phyloP scores from a whole-genome alignment of 352 stramenopile species.

The Phytophthora ohioensis region DNA sequence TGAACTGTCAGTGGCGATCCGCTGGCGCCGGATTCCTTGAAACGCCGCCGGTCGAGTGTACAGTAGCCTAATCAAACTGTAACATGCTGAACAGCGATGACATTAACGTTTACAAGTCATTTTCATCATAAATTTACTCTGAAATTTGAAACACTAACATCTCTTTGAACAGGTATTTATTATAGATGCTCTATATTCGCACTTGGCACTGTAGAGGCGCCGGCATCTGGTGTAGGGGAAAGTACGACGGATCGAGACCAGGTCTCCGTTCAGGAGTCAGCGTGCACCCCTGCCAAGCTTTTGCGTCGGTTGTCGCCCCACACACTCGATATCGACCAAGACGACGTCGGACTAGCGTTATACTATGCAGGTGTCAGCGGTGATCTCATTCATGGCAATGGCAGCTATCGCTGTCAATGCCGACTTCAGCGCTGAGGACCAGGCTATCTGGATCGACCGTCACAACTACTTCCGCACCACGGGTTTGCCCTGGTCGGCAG shows the following conservation, averaged over 20 bases:
- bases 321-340: constrained; percentile 23
- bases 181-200: neutral
- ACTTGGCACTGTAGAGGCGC: constrained; percentile 17
- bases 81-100: neutral
- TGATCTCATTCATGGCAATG: constrained; percentile 20
- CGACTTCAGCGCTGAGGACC: constrained; percentile 45
- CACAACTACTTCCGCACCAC: constrained; percentile 85
- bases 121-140: neutral
- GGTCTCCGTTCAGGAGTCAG: constrained; percentile 30
- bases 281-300: constrained; percentile 14
- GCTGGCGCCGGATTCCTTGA: neutral
- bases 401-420: constrained; percentile 8
- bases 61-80: neutral
- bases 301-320: neutral
- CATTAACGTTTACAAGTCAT: neutral
- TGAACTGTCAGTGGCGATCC: constrained; percentile 17
- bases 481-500: constrained; percentile 67
- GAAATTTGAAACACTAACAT: neutral
- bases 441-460: constrained; percentile 77
- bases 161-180: constrained; percentile 5
- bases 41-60: neutral
- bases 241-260: constrained; percentile 14
- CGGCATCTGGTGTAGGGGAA: constrained; percentile 20
- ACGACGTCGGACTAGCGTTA: constrained; percentile 10
- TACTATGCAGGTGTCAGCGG: constrained; percentile 23